Evolutionary conservation across 2,329 filamentous ascomycete genomes (phyloP).

Genomic region (Xylariaceae sp.): DNA sequence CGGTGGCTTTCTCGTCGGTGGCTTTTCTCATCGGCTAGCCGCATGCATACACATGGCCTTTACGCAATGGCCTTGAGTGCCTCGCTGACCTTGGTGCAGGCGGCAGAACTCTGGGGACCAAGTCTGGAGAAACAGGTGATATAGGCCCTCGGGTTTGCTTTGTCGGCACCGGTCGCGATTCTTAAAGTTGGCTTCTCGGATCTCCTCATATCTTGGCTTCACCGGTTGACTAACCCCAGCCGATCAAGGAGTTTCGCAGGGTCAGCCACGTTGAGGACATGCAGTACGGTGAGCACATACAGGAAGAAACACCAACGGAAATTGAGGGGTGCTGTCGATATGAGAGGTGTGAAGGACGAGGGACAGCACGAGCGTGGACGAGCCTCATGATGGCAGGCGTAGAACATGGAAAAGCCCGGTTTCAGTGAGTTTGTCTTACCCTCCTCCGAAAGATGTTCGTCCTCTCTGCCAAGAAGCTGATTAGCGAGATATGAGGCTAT

Average conservation of each 20-base stretch:
- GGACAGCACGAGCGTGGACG: slow-evolving; percentile 2
- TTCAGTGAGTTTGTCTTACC: slow-evolving; percentile 21
- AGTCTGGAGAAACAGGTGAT: not conserved
- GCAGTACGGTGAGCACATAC: slow-evolving; percentile 9
- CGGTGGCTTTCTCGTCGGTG: not conserved
- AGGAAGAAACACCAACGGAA: not conserved
- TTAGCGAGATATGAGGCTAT: slow-evolving; percentile 12
- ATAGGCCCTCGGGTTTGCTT: slow-evolving; percentile 3
- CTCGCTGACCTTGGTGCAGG: not conserved
- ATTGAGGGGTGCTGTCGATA: slow-evolving; percentile 4
- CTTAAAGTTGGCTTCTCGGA: slow-evolving; percentile 2
- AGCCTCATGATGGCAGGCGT: slow-evolving; percentile 11
- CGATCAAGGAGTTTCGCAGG: not conserved
- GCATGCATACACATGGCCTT: slow-evolving; percentile 16
- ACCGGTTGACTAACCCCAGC: slow-evolving; percentile 9
- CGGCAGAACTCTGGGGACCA: not conserved
- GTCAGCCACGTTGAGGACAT: slow-evolving; percentile 2
- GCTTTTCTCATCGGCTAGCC: slow-evolving; percentile 5
- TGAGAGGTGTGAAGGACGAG: slow-evolving; percentile 17
- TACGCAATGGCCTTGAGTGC: slow-evolving; percentile 3
- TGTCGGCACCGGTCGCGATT: slow-evolving; percentile 3
- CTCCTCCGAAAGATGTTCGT: slow-evolving; percentile 6
- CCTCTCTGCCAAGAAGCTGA: slow-evolving; percentile 4
- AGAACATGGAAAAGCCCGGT: slow-evolving; percentile 1
- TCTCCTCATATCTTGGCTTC: slow-evolving; percentile 5